Base-by-base conservation (phyloP, 164 flowering plant species). In the Paratinospora sagittata region DNA sequence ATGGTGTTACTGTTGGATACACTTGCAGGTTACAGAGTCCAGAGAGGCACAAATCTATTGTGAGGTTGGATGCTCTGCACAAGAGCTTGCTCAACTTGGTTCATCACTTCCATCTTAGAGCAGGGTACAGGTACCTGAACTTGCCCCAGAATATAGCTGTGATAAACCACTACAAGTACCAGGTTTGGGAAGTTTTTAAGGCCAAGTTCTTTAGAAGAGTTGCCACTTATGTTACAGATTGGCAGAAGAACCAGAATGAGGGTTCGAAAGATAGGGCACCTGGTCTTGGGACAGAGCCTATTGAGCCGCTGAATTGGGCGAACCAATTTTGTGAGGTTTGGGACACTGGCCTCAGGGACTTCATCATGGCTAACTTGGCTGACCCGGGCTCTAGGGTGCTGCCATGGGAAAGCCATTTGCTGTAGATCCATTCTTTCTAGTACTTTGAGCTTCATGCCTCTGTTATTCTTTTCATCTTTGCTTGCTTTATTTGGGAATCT, bases 191-290 rank as follows among this genome's bases (percentile, higher is more conserved):
- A 67, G 78, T 80, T 3, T 93, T 93, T 64, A 87, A 80, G 73
- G 85, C 92, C 30, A 93, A 91, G 84, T 93, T 93, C 74, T 86
- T 30, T 71, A 78, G 96, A 73, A 85, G 97, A 64, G 98, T 91
- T 67, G 93, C 96, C 12, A 91, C 98, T 17, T 93, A 93, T 67
- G 98, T 93, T n/a, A 86, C 83, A 3, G 93, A 93, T 67, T 93
- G 98, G 98, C 86, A 84, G 69, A 85, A 91, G 65, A 84, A 85
- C 73, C 91, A 90, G 63, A 93, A 91, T 65, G 83, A 87, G 61
- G 93, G 92, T 41, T 93, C 98, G 0, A 91, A 86, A 70, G 98
- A 93, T 65, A 80, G 98, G 71, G 96, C 89, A 16, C 98, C 98
- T 0, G 98, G 98, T 17, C 79, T 93, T 9, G 97, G 98, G 10